These are phyloP conservation scores for Ambrosia artemisiifolia DNA, from an alignment of 129 eudicot species.

Conservation along the genomic window DNA sequence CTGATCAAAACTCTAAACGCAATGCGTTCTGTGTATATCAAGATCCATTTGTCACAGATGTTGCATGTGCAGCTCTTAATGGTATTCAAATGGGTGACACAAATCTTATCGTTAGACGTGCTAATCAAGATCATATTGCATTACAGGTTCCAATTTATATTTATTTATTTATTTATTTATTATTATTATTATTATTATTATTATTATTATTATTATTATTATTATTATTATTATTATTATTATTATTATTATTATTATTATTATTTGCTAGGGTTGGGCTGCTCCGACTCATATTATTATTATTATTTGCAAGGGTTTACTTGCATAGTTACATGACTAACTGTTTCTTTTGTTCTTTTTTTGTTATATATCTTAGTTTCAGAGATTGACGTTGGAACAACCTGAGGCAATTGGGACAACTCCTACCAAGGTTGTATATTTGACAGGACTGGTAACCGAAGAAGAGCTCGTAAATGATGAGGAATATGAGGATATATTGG, in stretches of 20 bases:
- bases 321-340: no score
- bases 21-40: slow-evolving; percentile 97
- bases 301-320: no score
- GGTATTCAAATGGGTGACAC: slow-evolving; percentile 97
- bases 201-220: neutral
- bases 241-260: no score
- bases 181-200: neutral
- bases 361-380: slow-evolving; percentile 22
- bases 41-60: slow-evolving; percentile 88
- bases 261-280: no score
- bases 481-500: slow-evolving; percentile 77
- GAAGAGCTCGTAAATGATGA: slow-evolving; percentile 86
- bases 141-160: slow-evolving; percentile 56
- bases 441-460: slow-evolving; percentile 67
- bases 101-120: slow-evolving; percentile 92
- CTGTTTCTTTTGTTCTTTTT: neutral
- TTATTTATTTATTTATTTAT: neutral
- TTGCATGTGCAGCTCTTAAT: slow-evolving; percentile 95
- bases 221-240: neutral
- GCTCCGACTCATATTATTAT: no score
- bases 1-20: slow-evolving; percentile 97
- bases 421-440: slow-evolving; percentile 77
- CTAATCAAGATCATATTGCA: slow-evolving; percentile 77
- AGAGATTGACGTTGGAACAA: slow-evolving; percentile 69
- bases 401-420: slow-evolving; percentile 40